Evolutionary conservation across 805 yeast species (phyloP), one percentile per base, ranked within the genome.

Genomic region (Debaryomyces hansenii): DNA sequence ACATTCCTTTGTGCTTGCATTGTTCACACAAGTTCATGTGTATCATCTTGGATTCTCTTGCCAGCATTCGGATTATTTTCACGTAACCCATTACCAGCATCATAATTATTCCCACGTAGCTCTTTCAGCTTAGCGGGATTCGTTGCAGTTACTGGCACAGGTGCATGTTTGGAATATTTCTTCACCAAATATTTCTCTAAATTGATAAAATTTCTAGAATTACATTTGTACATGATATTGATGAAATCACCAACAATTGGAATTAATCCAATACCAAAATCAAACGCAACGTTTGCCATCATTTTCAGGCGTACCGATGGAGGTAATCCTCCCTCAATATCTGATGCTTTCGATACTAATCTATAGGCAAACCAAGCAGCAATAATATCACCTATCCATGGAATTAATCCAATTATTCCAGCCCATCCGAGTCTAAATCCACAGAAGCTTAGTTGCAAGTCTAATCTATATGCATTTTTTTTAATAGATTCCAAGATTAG

Each of bases 171-270:
- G 20, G 49, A 50, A 43, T 69, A 61, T 53, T 67, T 68, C 35
- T 67, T 62, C 39, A 69, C 70, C 47, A 71, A 58, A 44, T 69
- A 55, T 46, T 63, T 57, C 51, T 71, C 74, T 45, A 71, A 53
- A 31, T 85, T 54, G 39, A 85, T 69, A 50, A 83, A 82, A 61
- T 89, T 89, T 47, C 96, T 72, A 20, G 89, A 83, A 57, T 86
- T 87, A 37, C 90, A 80, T 65, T 87, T 86, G 69, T 85, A 89
- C 3, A 86, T 81, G 15, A 88, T 81, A 52, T 80, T 81, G 16
- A 84, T 70, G 28, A 87, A 60, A 55, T 84, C 90, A 20, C 96
- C 96, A 24, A 87, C 81, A 28, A 89, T 55, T 1, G 96, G 96
- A 36, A 87, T 81, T 52, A 71, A 58, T 4, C 75, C 75, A 33